Percentiles rank a stretch among this genome's conserved stretches.
These are phyloP conservation scores for Staphylotrichum tortipilum DNA, from an alignment of 495 filamentous ascomycete genomes.

Conservation along the genomic window DNA sequence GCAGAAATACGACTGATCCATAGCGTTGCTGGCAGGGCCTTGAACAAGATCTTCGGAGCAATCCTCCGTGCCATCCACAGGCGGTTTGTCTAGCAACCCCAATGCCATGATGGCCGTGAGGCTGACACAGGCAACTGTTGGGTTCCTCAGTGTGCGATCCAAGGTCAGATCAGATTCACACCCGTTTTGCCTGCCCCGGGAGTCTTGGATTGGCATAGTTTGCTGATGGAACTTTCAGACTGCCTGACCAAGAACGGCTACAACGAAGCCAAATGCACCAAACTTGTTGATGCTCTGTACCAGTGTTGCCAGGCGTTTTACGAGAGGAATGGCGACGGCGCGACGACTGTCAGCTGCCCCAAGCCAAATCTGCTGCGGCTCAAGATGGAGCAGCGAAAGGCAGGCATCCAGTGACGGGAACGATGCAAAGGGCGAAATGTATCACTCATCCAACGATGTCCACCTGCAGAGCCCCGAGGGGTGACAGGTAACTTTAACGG, in stretches of 20 bases:
- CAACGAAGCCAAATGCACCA: constrained; percentile 74
- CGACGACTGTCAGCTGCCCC: constrained; percentile 74
- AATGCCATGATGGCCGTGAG: constrained; percentile 3
- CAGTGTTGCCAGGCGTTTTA: constrained; percentile 93
- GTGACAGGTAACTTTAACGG: constrained; percentile 54
- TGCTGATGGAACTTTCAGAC: constrained; percentile 37
- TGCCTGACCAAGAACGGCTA: constrained; percentile 81
- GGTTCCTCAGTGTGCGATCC: constrained; percentile 66
- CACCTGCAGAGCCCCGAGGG: constrained; percentile 34
- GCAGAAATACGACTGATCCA: not conserved
- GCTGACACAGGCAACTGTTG: not conserved
- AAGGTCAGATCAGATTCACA: too few species aligned
- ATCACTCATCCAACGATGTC: constrained; percentile 38
- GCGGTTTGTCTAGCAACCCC: constrained; percentile 54
- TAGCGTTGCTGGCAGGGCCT: constrained; percentile 20
- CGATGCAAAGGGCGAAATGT: constrained; percentile 29
- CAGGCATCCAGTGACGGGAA: constrained; percentile 16
- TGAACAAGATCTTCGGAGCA: constrained; percentile 61
- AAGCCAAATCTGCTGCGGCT: constrained; percentile 68
- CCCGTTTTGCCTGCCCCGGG: too few species aligned
- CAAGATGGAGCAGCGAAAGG: constrained; percentile 76
- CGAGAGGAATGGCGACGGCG: constrained; percentile 64
- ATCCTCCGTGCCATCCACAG: constrained; percentile 80
- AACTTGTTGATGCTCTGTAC: constrained; percentile 83
- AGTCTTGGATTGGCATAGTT: not conserved